These are phyloP conservation scores for Mucor mucedo DNA, from an alignment of 371 early-diverging fungal species.

Conservation along the genomic window DNA sequence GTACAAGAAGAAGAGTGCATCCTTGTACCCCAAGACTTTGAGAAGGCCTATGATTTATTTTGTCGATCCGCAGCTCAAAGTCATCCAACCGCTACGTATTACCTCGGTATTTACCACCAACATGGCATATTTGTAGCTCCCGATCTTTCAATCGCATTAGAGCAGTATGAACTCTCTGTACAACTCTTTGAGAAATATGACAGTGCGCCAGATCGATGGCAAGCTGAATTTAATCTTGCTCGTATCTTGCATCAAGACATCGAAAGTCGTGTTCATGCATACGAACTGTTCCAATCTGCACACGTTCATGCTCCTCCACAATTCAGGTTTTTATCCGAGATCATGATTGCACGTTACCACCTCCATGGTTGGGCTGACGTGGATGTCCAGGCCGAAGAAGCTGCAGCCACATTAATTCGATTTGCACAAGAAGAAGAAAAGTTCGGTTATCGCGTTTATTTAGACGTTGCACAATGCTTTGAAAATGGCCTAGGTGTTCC, in stretches of 20 bases:
- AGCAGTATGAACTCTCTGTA: conserved; percentile 41
- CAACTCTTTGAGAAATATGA: conserved; percentile 21
- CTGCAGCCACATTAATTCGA: conserved; percentile 31
- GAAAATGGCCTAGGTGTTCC: conserved; percentile 85
- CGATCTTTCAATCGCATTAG: conserved; percentile 27
- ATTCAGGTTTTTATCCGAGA: conserved; percentile 27
- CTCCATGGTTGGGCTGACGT: conserved; percentile 46
- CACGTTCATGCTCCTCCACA: conserved; percentile 33
- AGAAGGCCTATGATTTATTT: conserved; percentile 44
- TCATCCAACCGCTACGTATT: conserved; percentile 42
- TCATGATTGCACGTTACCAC: conserved; percentile 46
- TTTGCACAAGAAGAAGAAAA: conserved; percentile 33
- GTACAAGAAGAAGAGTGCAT: conserved; percentile 18
- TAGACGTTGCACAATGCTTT: conserved; percentile 67
- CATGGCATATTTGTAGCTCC: conserved; percentile 46
- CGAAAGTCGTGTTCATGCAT: conserved; percentile 31
- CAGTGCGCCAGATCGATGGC: conserved; percentile 34
- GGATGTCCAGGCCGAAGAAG: conserved; percentile 25
- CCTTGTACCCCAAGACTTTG: conserved; percentile 41
- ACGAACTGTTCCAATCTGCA: conserved; percentile 31
- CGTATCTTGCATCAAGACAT: conserved; percentile 44
- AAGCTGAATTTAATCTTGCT: conserved; percentile 48
- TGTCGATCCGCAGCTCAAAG: conserved; percentile 42
- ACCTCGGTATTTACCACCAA: conserved; percentile 47
- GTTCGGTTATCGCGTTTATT: conserved; percentile 30